Evolutionary conservation across 768 basidiomycete species (phyloP).

Genomic region (Cantharellus anzutake): DNA sequence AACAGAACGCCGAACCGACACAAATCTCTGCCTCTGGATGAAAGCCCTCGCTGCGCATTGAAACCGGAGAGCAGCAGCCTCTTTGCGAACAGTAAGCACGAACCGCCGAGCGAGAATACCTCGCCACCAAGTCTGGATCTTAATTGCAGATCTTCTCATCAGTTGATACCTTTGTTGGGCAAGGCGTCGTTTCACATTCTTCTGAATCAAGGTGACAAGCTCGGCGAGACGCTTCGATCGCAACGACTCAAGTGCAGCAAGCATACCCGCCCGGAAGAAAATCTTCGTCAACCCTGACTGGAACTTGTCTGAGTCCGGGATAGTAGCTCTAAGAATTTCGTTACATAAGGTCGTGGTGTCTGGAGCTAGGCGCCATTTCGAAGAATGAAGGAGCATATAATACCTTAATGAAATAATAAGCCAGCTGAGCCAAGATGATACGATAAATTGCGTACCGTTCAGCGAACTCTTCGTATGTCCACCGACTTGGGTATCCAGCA

Average conservation of each 20-base stretch:
- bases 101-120: constrained; percentile 59
- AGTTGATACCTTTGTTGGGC: constrained; percentile 62
- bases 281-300: constrained; percentile 96
- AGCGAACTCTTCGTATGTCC: constrained; percentile 98
- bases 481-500: constrained; percentile 93
- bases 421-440: background rate
- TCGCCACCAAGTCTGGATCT: constrained; percentile 89
- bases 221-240: constrained; percentile 75
- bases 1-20: constrained; percentile 39
- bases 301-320: constrained; percentile 90
- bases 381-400: constrained; percentile 86
- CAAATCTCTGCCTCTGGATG: constrained; percentile 52
- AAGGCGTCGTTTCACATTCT: constrained; percentile 82
- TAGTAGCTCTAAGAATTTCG: constrained; percentile 65
- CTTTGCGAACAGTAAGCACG: constrained; percentile 48
- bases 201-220: constrained; percentile 90
- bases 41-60: constrained; percentile 57
- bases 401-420: constrained; percentile 33
- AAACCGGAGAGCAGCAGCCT: constrained; percentile 55
- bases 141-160: constrained; percentile 55
- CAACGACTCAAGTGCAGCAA: constrained; percentile 82
- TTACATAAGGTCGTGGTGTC: constrained; percentile 69
- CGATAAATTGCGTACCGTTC: constrained; percentile 46
- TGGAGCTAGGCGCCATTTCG: constrained; percentile 63
- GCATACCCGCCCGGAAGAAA: constrained; percentile 98